These are phyloP conservation scores for Beauveria rudraprayagi DNA, from an alignment of 2,329 filamentous ascomycete species.

Conservation along the genomic window DNA sequence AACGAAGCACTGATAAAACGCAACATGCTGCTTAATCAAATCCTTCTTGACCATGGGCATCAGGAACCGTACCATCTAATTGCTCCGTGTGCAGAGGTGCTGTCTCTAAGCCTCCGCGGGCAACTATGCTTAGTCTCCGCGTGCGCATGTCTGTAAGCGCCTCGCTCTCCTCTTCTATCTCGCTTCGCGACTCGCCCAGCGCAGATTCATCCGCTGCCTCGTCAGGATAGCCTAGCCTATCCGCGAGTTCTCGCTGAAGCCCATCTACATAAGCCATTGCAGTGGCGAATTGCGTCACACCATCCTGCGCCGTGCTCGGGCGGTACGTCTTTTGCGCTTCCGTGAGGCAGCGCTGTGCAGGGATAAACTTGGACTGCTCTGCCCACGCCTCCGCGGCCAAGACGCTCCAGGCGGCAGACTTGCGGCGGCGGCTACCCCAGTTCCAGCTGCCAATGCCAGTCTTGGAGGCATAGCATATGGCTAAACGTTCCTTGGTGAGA, in stretches of 20 bases:
- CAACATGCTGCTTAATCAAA: slow-evolving; percentile 1
- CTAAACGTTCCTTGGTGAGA: slow-evolving; percentile 77
- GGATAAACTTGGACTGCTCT: slow-evolving; percentile 63
- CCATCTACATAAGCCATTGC: slow-evolving; percentile 46
- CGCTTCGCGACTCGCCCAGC: slow-evolving; percentile 29
- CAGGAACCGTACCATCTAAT: not conserved
- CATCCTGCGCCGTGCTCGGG: slow-evolving; percentile 39
- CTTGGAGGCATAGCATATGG: slow-evolving; percentile 73
- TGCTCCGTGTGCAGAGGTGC: slow-evolving; percentile 29
- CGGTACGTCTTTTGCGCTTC: slow-evolving; percentile 54
- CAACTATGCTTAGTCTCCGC: slow-evolving; percentile 44
- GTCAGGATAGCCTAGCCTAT: slow-evolving; percentile 33
- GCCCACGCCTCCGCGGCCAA: slow-evolving; percentile 81
- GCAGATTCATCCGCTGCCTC: slow-evolving; percentile 19
- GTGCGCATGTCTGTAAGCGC: slow-evolving; percentile 41
- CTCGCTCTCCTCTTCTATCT: slow-evolving; percentile 43
- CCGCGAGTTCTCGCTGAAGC: slow-evolving; percentile 42
- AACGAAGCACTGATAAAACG: not conserved
- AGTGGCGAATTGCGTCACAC: slow-evolving; percentile 40
- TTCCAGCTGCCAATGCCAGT: slow-evolving; percentile 55
- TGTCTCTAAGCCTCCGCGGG: slow-evolving; percentile 36
- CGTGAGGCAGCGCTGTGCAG: slow-evolving; percentile 70
- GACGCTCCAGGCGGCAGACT: slow-evolving; percentile 83
- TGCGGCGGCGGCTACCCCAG: slow-evolving; percentile 68
- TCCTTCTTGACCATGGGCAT: not conserved